Evolutionary conservation across 164 flowering plant genomes (phyloP).

Genomic region (Berberis vulgaris): DNA sequence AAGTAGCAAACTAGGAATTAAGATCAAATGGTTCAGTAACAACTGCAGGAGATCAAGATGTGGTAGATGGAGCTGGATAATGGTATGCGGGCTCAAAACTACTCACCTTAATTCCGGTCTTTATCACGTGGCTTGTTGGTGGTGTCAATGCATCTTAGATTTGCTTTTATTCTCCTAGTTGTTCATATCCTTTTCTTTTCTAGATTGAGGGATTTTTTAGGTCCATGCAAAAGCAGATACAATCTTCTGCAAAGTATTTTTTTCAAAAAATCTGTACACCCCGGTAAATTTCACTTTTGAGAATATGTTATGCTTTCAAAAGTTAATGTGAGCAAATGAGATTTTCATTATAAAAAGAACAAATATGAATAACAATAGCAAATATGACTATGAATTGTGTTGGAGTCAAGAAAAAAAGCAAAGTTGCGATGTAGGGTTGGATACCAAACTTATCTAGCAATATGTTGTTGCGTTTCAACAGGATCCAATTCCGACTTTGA

Average conservation of each 20-base stretch:
- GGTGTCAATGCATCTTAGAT: no score
- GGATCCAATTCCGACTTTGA: constrained; percentile 96
- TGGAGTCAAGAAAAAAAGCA: not conserved
- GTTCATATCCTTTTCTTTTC: not conserved
- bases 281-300: constrained; percentile 81
- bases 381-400: not conserved
- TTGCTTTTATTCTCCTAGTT: not conserved
- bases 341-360: not conserved
- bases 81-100: not conserved
- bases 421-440: not conserved
- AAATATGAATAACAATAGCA: no score
- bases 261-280: constrained; percentile 69
- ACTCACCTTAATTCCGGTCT: not conserved
- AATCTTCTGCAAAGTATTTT: constrained; percentile 76
- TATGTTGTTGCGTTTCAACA: constrained; percentile 26
- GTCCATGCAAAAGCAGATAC: constrained; percentile 91
- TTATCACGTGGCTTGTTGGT: no score
- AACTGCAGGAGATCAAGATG: no score
- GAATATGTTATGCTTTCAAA: constrained; percentile 98
- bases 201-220: constrained; percentile 90
- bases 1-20: no score
- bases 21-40: no score
- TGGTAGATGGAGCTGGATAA: no score
- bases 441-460: not conserved
- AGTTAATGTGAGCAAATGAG: constrained; percentile 34